Conservation (phyloP, 2,329 filamentous ascomycete genomes). For the Phialocephala subalpina region DNA sequence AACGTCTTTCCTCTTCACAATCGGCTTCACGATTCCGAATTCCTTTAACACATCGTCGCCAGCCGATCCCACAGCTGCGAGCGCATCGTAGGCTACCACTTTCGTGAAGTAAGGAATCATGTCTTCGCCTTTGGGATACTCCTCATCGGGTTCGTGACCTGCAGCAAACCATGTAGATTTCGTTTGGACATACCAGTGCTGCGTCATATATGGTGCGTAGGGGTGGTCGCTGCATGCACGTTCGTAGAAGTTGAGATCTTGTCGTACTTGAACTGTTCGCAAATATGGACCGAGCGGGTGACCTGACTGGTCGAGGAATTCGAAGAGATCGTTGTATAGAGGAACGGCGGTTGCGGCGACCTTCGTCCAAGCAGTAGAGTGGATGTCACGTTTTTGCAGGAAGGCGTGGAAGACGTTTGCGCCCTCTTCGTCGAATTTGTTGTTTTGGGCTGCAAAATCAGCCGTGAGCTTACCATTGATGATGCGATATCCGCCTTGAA, state of each 20-base stretch:
- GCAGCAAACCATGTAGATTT: slow-evolving; percentile 34
- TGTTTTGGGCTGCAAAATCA: slow-evolving; percentile 34
- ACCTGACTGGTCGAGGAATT: slow-evolving; percentile 28
- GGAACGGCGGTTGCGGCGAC: slow-evolving; percentile 34
- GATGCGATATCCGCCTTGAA: slow-evolving; percentile 39
- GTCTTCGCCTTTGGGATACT: slow-evolving; percentile 29
- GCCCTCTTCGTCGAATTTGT: slow-evolving; percentile 34
- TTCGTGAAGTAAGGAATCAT: slow-evolving; percentile 38
- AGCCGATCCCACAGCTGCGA: slow-evolving; percentile 39
- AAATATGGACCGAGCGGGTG: slow-evolving; percentile 38
- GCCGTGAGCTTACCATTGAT: slow-evolving; percentile 21
- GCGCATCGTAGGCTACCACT: slow-evolving; percentile 40
- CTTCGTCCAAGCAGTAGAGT: slow-evolving; percentile 38
- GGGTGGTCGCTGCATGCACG: slow-evolving; percentile 28
- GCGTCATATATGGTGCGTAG: slow-evolving; percentile 35
- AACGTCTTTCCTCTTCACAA: slow-evolving; percentile 21
- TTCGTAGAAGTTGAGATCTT: slow-evolving; percentile 38
- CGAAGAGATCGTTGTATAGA: slow-evolving; percentile 32
- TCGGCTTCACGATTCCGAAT: slow-evolving; percentile 27
- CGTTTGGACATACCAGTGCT: slow-evolving; percentile 37
- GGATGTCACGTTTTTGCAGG: slow-evolving; percentile 29
- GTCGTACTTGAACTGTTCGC: slow-evolving; percentile 31
- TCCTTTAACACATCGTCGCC: slow-evolving; percentile 36
- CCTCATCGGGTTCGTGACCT: slow-evolving; percentile 25
- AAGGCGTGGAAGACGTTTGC: slow-evolving; percentile 35